Base-by-base conservation (phyloP, 768 basidiomycete species). In the Xerocomus brunneocitrinus region DNA sequence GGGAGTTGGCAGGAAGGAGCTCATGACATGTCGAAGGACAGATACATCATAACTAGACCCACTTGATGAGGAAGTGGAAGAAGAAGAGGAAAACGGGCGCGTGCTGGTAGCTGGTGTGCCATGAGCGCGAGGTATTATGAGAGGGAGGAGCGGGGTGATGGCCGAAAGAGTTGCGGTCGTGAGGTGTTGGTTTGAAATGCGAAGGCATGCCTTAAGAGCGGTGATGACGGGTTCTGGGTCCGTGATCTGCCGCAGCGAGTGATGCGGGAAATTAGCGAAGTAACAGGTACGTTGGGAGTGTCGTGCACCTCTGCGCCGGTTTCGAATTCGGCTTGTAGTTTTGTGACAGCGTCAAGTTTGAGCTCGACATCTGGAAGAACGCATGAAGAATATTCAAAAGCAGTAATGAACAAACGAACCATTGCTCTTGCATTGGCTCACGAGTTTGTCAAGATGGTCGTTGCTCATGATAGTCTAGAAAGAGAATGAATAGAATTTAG, bases 181-280 rank as follows among this genome's bases (percentile, higher is more conserved):
- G 38, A 95, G 74, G 62, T 91, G 89, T 63, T 89, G 84, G 71
- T 94, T 91, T 43, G 90, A 79, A 41, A 84, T 84, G 60, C 89
- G 82, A 60, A 94, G 78, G 60, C 84, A 89, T 35, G 83, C 62
- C 69, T 88, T 91, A 65, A 95, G 77, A 36, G 79, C 74, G 53
- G 74, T 73, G 55, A 93, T 78, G 64, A 93, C 74, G 36, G 75
- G 72, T 63, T 94, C 92, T 8, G 83, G 68, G 64, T 92, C 90
- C 27, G 77, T 65, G 50, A 94, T 80, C 91, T 93, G 64, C 25
- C 52, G 52, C 40, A 58, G 43, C 50, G 47, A 45, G 46, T 19
- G 50, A 59, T 55, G 48, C 38, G 12, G 50, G 34, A 40, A 44
- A 36, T 67, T 48, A 62, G 58, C 36, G 24, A 39, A 44, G 50